Evolutionary conservation across 164 flowering plant genomes (phyloP).

Genomic region (Cinnamomum micranthum): DNA sequence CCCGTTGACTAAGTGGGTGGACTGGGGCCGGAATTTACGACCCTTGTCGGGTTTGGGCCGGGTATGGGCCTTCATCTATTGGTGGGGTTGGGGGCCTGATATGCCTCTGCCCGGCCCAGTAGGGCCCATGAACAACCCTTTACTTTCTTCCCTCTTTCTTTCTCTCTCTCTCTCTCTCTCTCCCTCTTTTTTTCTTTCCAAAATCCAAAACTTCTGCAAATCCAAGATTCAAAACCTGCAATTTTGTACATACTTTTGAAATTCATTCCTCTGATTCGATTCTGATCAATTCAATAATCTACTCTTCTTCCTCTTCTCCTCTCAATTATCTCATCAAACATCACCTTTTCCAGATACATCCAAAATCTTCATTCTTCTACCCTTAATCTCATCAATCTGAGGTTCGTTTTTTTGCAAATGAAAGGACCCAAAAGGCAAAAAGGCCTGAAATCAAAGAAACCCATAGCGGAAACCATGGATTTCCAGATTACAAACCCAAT

Average conservation of each 20-base stretch:
- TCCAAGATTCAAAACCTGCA: not conserved
- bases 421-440: conserved; percentile 18
- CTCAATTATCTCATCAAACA: not conserved
- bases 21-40: too few relatives aligned
- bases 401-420: conserved; percentile 1
- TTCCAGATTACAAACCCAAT: conserved; percentile 8
- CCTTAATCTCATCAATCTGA: too few relatives aligned
- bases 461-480: conserved; percentile 13
- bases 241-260: too few relatives aligned
- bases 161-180: not conserved
- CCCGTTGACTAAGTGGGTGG: too few relatives aligned
- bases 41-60: too few relatives aligned
- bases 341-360: not conserved
- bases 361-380: not conserved
- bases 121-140: too few relatives aligned
- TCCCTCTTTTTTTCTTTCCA: too few relatives aligned
- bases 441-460: conserved; percentile 13
- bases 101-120: too few relatives aligned
- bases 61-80: too few relatives aligned
- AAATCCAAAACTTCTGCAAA: not conserved
- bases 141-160: not conserved
- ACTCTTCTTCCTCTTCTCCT: not conserved
- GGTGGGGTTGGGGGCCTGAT: too few relatives aligned
- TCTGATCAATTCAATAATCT: not conserved
- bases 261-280: not conserved